Evolutionary conservation across 108 stramenopile genomes (phyloP).

Genomic region (Cyclotella baltica): DNA sequence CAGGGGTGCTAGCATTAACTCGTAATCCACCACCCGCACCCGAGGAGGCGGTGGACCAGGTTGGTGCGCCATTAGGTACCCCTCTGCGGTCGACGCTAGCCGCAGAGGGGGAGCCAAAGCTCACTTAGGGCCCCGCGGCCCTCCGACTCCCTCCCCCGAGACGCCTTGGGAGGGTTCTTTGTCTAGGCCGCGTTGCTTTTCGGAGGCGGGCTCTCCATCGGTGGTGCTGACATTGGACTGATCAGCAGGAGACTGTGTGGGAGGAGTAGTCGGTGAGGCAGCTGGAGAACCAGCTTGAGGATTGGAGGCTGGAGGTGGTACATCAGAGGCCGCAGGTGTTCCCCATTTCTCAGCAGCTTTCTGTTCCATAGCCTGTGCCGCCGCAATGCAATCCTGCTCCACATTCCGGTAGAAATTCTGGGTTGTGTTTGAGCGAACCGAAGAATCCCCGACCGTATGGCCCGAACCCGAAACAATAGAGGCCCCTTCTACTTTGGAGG

Average conservation of each 20-base stretch:
- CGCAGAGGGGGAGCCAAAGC: neutral
- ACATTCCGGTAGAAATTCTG: neutral
- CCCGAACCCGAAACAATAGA: neutral
- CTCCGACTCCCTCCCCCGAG: neutral
- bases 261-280: neutral
- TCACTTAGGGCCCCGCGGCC: neutral
- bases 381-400: neutral
- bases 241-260: neutral
- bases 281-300: neutral
- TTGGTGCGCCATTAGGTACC: neutral
- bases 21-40: neutral
- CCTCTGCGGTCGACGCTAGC: neutral
- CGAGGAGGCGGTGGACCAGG: neutral
- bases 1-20: neutral
- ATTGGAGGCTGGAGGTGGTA: neutral
- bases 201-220: neutral
- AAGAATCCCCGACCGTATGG: neutral
- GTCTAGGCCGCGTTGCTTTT: neutral
- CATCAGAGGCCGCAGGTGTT: neutral
- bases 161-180: neutral
- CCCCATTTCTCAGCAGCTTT: neutral
- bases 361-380: neutral
- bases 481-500: neutral
- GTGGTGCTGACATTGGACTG: neutral
- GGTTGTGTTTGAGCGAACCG: neutral